Evolutionary conservation across 345 rosid genomes (phyloP).

Genomic region (Eutrema heterophyllum): DNA sequence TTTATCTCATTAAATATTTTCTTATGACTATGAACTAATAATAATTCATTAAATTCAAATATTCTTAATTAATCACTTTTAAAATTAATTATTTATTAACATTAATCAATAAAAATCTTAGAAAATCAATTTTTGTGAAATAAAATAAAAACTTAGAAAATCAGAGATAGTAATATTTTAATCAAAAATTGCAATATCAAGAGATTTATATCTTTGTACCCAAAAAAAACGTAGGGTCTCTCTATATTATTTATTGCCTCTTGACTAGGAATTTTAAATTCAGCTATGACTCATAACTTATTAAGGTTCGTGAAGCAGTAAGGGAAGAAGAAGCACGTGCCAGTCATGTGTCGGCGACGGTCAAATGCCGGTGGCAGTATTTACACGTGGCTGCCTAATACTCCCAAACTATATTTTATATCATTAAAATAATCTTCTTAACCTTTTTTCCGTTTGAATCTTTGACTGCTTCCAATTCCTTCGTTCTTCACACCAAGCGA

Average conservation of each 20-base stretch:
- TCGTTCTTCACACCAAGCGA: conserved; percentile 20
- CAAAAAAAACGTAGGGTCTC: conserved; percentile 13
- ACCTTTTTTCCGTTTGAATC: conserved; percentile 31
- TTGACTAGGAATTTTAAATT: conserved; percentile 10
- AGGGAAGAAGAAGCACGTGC: conserved; percentile 47
- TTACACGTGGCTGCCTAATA: conserved; percentile 54
- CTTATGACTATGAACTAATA: no score
- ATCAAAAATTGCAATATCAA: background rate
- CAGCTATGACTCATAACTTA: background rate
- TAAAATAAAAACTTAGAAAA: no score
- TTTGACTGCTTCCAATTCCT: conserved; percentile 37
- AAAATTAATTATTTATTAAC: no score
- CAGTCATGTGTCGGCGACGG: conserved; percentile 52
- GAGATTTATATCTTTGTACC: no score
- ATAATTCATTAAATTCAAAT: no score
- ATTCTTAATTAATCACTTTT: no score
- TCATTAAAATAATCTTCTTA: background rate
- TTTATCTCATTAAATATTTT: no score
- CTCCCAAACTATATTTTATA: background rate
- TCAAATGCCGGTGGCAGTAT: conserved; percentile 79
- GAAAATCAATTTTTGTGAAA: no score
- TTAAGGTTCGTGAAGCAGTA: conserved; percentile 11
- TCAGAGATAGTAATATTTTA: no score
- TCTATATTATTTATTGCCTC: conserved; percentile 9
- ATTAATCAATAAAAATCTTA: no score